These are phyloP conservation scores for Theileria parva DNA, from an alignment of 169 alveolate genomes.

Conservation along the genomic window DNA sequence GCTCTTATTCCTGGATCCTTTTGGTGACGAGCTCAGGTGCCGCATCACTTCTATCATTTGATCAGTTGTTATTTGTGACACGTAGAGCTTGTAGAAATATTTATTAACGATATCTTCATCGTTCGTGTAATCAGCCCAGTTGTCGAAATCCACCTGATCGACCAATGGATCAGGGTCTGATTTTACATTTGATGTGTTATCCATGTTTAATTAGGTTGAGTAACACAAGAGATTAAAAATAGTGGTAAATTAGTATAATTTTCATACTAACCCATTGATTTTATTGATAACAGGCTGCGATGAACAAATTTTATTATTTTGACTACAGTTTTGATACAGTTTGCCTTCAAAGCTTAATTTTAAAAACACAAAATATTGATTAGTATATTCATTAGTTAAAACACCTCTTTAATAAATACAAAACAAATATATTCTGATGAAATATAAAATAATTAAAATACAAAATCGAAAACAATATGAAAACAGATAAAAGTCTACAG, in stretches of 20 bases:
- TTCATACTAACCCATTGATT: background rate
- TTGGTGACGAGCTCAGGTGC: conserved; percentile 65
- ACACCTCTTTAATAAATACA: too few species aligned
- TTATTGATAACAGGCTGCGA: background rate
- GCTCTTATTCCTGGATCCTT: conserved; percentile 70
- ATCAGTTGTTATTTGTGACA: conserved; percentile 73
- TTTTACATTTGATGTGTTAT: conserved; percentile 8
- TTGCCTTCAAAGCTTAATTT: background rate
- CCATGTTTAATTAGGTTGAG: background rate
- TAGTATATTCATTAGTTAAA: too few species aligned
- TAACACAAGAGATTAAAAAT: background rate
- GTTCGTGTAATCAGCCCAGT: conserved; percentile 35
- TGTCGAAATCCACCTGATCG: conserved; percentile 51
- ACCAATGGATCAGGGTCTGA: conserved; percentile 20
- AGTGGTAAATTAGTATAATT: background rate
- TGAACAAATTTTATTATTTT: background rate
- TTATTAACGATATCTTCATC: conserved; percentile 73
- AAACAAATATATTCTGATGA: background rate
- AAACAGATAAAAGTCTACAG: background rate
- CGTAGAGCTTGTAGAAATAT: conserved; percentile 73
- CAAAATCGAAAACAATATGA: background rate
- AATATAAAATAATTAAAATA: background rate
- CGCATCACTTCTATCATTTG: conserved; percentile 77
- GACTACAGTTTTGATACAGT: conserved; percentile 5
- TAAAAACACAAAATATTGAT: too few species aligned